These are phyloP conservation scores for Metschnikowia rubicola DNA, from an alignment of 805 yeast species.

Conservation along the genomic window DNA sequence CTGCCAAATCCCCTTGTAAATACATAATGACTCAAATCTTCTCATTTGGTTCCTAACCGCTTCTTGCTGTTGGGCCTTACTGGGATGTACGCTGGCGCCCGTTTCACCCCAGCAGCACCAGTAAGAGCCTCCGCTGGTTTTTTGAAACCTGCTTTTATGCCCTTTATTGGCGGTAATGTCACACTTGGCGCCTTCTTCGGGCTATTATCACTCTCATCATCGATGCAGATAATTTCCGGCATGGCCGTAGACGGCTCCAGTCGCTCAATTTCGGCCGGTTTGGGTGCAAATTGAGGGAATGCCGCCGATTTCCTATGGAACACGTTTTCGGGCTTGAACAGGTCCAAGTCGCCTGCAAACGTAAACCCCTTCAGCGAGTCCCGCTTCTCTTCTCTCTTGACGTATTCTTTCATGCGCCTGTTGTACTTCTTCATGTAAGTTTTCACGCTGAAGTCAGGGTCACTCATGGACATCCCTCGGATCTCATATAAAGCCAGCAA, in stretches of 20 bases:
- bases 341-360: slow-evolving; percentile 6
- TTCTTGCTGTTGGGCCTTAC: slow-evolving; percentile 18
- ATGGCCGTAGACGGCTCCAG: too few species aligned
- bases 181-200: too few species aligned
- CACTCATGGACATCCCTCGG: slow-evolving; percentile 4
- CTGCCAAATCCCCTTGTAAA: too few species aligned
- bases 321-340: too few species aligned
- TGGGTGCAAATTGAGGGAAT: too few species aligned
- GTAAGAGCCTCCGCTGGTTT: not conserved
- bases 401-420: slow-evolving; percentile 6
- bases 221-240: too few species aligned
- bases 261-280: not conserved
- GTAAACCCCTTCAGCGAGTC: slow-evolving; percentile 2
- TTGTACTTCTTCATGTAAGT: slow-evolving; percentile 1
- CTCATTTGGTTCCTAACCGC: slow-evolving; percentile 13
- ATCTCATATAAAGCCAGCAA: slow-evolving; percentile 20
- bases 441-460: slow-evolving; percentile 3
- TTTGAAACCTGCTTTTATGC: too few species aligned
- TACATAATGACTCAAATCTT: not conserved
- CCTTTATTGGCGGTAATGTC: too few species aligned
- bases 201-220: too few species aligned
- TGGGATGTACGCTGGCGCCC: slow-evolving; percentile 36
- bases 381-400: slow-evolving; percentile 2
- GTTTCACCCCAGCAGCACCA: slow-evolving; percentile 6
- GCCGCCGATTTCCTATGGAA: too few species aligned